Percentiles rank a stretch among this genome's conserved stretches.
phyloP scores from a whole-genome alignment of 2,329 filamentous ascomycete genomes.

The Trichoderma hamatum region DNA sequence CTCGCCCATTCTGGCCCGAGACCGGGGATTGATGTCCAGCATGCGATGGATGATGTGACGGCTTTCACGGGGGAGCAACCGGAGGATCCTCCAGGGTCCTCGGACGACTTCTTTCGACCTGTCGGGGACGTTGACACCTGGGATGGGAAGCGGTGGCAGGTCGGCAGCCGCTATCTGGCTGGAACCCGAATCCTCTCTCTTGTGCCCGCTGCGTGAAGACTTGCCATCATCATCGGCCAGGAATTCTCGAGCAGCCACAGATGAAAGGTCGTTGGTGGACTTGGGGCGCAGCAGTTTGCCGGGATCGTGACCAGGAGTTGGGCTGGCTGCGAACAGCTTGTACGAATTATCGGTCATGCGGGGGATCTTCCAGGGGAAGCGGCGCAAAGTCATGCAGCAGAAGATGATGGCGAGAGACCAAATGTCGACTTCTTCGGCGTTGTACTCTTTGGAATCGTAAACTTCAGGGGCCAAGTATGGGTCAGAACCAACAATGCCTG shows the following conservation, averaged over 20 bases:
- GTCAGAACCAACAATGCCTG: constrained; percentile 77
- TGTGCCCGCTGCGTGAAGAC: constrained; percentile 30
- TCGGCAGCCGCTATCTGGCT: constrained; percentile 21
- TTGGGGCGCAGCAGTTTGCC: constrained; percentile 53
- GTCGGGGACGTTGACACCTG: constrained; percentile 40
- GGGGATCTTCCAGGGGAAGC: constrained; percentile 97
- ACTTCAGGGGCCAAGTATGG: constrained; percentile 97
- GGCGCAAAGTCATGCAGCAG: constrained; percentile 94
- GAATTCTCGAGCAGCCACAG: constrained; percentile 45
- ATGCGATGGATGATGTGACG: constrained; percentile 88
- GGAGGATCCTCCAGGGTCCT: constrained; percentile 86
- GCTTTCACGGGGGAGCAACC: constrained; percentile 85
- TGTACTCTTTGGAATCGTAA: constrained; percentile 90
- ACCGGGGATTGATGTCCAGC: constrained; percentile 84
- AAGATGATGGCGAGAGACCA: constrained; percentile 99
- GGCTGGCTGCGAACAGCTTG: constrained; percentile 85
- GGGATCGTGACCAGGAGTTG: constrained; percentile 72
- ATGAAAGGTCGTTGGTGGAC: constrained; percentile 50
- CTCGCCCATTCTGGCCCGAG: constrained; percentile 81
- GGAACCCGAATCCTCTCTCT: constrained; percentile 30
- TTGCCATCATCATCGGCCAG: constrained; percentile 41
- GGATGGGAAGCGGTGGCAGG: constrained; percentile 25
- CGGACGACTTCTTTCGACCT: constrained; percentile 76
- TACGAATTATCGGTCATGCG: constrained; percentile 91
- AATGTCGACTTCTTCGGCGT: constrained; percentile 90